Conservation (phyloP, 495 filamentous ascomycete species). For the Aspergillus egyptiacus region DNA sequence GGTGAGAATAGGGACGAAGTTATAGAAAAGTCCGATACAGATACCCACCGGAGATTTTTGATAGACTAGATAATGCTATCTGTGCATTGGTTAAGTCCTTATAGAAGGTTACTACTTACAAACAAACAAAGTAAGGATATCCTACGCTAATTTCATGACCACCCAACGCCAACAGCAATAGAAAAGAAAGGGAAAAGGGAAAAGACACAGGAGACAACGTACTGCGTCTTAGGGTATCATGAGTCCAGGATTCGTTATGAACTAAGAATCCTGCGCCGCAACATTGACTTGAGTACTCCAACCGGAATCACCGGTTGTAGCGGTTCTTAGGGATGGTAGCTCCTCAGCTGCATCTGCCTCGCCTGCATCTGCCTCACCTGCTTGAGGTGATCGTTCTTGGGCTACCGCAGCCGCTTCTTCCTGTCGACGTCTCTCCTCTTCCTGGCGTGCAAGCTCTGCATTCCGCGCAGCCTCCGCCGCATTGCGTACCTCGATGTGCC, state of each 20-base stretch:
- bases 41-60: background rate
- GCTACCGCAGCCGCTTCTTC: conserved; percentile 9
- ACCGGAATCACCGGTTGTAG: background rate
- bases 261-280: too few species aligned
- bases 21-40: background rate
- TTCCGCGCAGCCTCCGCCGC: conserved; percentile 53
- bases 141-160: conserved; percentile 5
- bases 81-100: background rate
- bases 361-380: conserved; percentile 5
- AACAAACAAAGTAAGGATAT: background rate
- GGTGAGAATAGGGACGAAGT: conserved; percentile 7
- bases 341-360: conserved; percentile 1
- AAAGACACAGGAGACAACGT: conserved; percentile 1
- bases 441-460: conserved; percentile 42
- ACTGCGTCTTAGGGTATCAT: conserved; percentile 14
- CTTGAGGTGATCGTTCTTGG: conserved; percentile 6
- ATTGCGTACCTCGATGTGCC: conserved; percentile 68
- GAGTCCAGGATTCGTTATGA: background rate
- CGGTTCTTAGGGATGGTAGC: conserved; percentile 1
- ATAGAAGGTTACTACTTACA: background rate
- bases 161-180: background rate
- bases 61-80: conserved; percentile 2
- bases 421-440: conserved; percentile 23
- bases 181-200: background rate
- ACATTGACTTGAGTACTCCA: background rate